Percentiles rank a stretch among this genome's conserved stretches.
phyloP scores from a whole-genome alignment of 2,329 filamentous ascomycete species.

The Tricladium varicosporioides region DNA sequence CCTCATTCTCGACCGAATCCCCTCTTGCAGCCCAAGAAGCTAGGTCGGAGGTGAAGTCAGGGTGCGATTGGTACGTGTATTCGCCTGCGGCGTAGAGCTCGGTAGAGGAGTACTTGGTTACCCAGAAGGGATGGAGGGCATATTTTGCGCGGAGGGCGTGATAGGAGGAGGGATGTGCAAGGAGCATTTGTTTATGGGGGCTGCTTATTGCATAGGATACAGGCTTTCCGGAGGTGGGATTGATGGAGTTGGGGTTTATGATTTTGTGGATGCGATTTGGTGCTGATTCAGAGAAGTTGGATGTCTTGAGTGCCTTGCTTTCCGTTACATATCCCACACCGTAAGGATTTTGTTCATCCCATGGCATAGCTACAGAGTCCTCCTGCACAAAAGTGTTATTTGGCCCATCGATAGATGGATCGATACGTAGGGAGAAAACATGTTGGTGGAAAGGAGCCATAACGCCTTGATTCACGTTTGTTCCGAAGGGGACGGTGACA shows the following conservation, averaged over 20 bases:
- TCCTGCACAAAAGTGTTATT: slow-evolving; percentile 53
- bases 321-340: slow-evolving; percentile 49
- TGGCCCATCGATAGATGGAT: slow-evolving; percentile 55
- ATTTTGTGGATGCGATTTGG: slow-evolving; percentile 80
- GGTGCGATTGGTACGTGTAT: slow-evolving; percentile 35
- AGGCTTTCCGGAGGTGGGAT: slow-evolving; percentile 80
- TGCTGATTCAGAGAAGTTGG: slow-evolving; percentile 42
- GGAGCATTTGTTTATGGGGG: slow-evolving; percentile 70
- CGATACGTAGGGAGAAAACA: slow-evolving; percentile 53
- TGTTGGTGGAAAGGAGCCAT: slow-evolving; percentile 60
- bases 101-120: slow-evolving; percentile 71
- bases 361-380: slow-evolving; percentile 48
- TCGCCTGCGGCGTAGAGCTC: slow-evolving; percentile 35
- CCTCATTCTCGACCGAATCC: slow-evolving; percentile 84
- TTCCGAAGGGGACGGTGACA: slow-evolving; percentile 31
- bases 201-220: slow-evolving; percentile 85
- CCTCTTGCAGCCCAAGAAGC: slow-evolving; percentile 75
- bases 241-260: slow-evolving; percentile 73
- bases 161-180: slow-evolving; percentile 75
- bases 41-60: slow-evolving; percentile 19
- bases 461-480: slow-evolving; percentile 58
- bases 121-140: slow-evolving; percentile 80
- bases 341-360: slow-evolving; percentile 47
- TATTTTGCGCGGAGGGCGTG: slow-evolving; percentile 92
- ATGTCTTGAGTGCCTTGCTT: slow-evolving; percentile 26